A percentile compares a stretch with the other conserved stretches of the same genome.
Evolutionary conservation across 805 yeast species (phyloP).

Genomic region (Metschnikowia kunwiensis): DNA sequence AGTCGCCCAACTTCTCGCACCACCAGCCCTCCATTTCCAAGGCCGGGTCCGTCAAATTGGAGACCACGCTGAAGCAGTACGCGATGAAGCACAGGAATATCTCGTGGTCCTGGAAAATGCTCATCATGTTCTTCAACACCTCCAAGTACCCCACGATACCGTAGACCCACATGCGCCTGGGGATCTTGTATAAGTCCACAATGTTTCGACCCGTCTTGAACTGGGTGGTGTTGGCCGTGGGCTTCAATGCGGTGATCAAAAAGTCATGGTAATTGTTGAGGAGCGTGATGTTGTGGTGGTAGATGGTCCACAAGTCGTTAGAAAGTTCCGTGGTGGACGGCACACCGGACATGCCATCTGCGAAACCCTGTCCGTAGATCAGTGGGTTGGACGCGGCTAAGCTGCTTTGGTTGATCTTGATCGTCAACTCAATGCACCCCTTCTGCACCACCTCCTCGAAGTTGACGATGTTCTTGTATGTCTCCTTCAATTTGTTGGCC

Average conservation of each 20-base stretch:
- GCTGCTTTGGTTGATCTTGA: constrained; percentile 42
- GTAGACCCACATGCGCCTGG: constrained; percentile 80
- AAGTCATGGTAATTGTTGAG: constrained; percentile 73
- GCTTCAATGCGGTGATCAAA: constrained; percentile 65
- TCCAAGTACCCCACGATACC: constrained; percentile 80
- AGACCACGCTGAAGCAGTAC: constrained; percentile 62
- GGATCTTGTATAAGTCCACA: constrained; percentile 72
- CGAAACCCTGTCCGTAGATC: constrained; percentile 16
- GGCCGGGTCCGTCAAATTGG: constrained; percentile 51
- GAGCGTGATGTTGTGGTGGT: constrained; percentile 62
- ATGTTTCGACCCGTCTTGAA: constrained; percentile 75
- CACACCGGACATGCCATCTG: constrained; percentile 18
- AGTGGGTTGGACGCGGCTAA: constrained; percentile 34
- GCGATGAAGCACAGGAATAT: constrained; percentile 73
- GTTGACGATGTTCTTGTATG: constrained; percentile 65
- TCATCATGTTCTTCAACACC: constrained; percentile 69
- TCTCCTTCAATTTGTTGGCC: constrained; percentile 69
- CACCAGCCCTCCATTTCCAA: constrained; percentile 68
- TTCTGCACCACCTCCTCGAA: constrained; percentile 69
- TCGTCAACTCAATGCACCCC: constrained; percentile 58
- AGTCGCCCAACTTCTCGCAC: constrained; percentile 83
- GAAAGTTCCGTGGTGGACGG: constrained; percentile 47
- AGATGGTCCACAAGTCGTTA: constrained; percentile 67
- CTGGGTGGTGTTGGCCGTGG: constrained; percentile 45
- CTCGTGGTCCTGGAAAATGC: constrained; percentile 73